Conservation (phyloP, 2,329 filamentous ascomycete species). For the Zopfia rhizophila region DNA sequence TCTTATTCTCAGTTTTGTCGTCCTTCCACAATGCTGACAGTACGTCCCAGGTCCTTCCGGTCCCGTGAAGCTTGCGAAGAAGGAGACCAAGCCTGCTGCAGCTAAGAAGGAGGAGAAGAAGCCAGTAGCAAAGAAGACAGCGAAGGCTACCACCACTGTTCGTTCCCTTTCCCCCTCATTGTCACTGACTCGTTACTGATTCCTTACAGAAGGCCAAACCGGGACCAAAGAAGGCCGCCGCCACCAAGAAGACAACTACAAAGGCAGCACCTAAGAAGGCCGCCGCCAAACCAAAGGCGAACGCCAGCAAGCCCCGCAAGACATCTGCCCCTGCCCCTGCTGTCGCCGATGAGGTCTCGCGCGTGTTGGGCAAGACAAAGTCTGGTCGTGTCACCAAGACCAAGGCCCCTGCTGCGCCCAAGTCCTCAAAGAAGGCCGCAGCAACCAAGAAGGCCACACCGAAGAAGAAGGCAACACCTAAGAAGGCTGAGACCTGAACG, state of each 20-base stretch:
- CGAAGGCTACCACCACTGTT: slow-evolving; percentile 40
- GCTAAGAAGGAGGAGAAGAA: slow-evolving; percentile 45
- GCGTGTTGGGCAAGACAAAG: slow-evolving; percentile 83
- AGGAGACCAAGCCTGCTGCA: slow-evolving; percentile 60
- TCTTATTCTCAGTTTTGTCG: not conserved
- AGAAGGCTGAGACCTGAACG: slow-evolving; percentile 49
- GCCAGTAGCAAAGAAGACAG: slow-evolving; percentile 24
- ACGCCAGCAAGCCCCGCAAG: slow-evolving; percentile 59
- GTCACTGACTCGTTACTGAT: slow-evolving; percentile 24
- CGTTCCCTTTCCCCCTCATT: slow-evolving; percentile 8
- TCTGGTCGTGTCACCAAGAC: slow-evolving; percentile 84
- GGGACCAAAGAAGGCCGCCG: slow-evolving; percentile 55
- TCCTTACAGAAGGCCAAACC: slow-evolving; percentile 37
- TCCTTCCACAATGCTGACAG: slow-evolving; percentile 36
- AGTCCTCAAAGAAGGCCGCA: slow-evolving; percentile 34
- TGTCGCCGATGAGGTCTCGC: slow-evolving; percentile 72
- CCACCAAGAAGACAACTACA: slow-evolving; percentile 40
- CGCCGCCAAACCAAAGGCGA: slow-evolving; percentile 55
- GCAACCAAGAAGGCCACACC: slow-evolving; percentile 50
- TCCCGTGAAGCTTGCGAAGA: slow-evolving; percentile 92
- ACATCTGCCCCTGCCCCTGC: slow-evolving; percentile 64
- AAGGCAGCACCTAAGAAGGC: slow-evolving; percentile 45
- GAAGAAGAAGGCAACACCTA: slow-evolving; percentile 54
- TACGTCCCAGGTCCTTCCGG: slow-evolving; percentile 75
- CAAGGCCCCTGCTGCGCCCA: slow-evolving; percentile 57